A percentile compares a stretch with the other conserved stretches of the same genome.
These are phyloP conservation scores for Tolypocladium pustulatum DNA, from an alignment of 2,329 filamentous ascomycete genomes.

Conservation along the genomic window DNA sequence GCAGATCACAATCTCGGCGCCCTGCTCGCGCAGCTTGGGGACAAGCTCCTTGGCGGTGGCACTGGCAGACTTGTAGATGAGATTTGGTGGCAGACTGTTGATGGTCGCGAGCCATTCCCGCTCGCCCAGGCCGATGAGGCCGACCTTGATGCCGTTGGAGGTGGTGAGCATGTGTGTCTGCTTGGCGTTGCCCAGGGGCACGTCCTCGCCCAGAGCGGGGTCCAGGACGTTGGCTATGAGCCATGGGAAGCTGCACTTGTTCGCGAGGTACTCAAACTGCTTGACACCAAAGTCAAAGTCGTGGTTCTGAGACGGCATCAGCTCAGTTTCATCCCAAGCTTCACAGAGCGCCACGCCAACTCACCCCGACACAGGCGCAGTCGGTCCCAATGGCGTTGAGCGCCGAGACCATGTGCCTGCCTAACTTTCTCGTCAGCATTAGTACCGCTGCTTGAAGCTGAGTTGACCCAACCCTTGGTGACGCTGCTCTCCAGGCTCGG, in stretches of 20 bases:
- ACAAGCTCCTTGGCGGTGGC: constrained; percentile 67
- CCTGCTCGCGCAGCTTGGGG: constrained; percentile 60
- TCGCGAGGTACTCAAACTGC: constrained; percentile 64
- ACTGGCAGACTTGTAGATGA: constrained; percentile 72
- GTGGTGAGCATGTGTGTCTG: constrained; percentile 68
- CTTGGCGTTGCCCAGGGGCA: constrained; percentile 65
- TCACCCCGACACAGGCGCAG: constrained; percentile 71
- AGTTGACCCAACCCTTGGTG: constrained; percentile 56
- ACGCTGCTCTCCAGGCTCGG: constrained; percentile 81
- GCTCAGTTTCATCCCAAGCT: not conserved
- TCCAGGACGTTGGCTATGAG: constrained; percentile 82
- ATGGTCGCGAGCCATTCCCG: constrained; percentile 85
- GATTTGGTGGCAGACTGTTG: constrained; percentile 70
- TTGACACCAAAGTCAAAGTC: constrained; percentile 85
- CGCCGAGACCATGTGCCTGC: constrained; percentile 78
- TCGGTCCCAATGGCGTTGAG: constrained; percentile 69
- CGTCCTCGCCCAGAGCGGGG: constrained; percentile 63
- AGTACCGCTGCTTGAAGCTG: not conserved
- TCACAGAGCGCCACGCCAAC: constrained; percentile 19
- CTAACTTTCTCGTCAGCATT: constrained; percentile 22
- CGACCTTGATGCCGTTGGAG: constrained; percentile 77
- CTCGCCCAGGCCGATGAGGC: constrained; percentile 77
- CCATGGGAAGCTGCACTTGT: constrained; percentile 79
- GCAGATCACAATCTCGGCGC: constrained; percentile 73
- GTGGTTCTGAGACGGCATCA: constrained; percentile 52